Conservation (phyloP, 2,329 filamentous ascomycete species). For the Diaporthe humulicola region DNA sequence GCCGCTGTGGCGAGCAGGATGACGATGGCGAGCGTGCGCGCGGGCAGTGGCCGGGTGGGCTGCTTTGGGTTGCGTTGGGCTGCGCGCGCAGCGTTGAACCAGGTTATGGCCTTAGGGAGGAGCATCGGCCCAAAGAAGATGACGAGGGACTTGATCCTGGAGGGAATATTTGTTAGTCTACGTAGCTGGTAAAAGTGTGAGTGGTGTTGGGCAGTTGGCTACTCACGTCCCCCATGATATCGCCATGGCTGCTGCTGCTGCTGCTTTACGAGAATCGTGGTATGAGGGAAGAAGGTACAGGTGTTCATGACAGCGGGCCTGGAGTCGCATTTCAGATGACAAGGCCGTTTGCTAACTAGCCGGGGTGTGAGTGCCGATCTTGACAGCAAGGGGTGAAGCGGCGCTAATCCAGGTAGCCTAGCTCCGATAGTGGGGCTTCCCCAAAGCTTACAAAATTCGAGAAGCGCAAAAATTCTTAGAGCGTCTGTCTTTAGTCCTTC, state of each 20-base stretch:
- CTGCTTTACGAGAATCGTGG: constrained; percentile 3
- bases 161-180: constrained; percentile 34
- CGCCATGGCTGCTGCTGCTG: constrained; percentile 49
- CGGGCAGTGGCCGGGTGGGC: constrained; percentile 69
- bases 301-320: not conserved
- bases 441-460: constrained; percentile 25
- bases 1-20: constrained; percentile 60
- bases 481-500: not conserved
- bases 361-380: constrained; percentile 19
- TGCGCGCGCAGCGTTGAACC: constrained; percentile 70
- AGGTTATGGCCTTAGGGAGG: constrained; percentile 74
- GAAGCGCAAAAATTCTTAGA: constrained; percentile 8
- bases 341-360: not conserved
- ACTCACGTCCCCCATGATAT: constrained; percentile 65
- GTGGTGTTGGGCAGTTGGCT: not conserved
- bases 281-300: constrained; percentile 8
- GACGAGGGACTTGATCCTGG: constrained; percentile 67
- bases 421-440: constrained; percentile 25
- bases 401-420: constrained; percentile 25
- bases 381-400: constrained; percentile 6
- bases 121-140: constrained; percentile 79
- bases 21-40: constrained; percentile 73
- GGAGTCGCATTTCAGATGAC: not conserved
- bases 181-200: not conserved
- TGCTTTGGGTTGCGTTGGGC: constrained; percentile 59